Evolutionary conservation across 192 early-diverging fungal genomes (phyloP), one percentile per base, ranked within the genome.

Genomic region (Linderina pennispora): DNA sequence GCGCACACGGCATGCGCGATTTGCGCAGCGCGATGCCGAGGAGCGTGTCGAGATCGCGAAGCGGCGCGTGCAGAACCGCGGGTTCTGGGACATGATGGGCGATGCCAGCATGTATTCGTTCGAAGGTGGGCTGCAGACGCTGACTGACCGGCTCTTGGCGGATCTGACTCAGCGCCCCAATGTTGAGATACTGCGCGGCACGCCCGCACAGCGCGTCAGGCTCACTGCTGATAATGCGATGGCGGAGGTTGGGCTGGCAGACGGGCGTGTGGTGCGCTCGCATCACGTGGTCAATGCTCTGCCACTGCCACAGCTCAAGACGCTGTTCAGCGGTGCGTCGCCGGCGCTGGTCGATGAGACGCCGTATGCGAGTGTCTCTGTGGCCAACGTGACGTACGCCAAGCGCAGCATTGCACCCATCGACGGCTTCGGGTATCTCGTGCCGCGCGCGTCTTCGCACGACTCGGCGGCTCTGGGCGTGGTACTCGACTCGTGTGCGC

Each of bases 341-440:
- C 48, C 66, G 28, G 55, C 79, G 6, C 63, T 84, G 32, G 55
- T 90, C 7, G 49, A 53, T 21, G 25, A 82, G 5, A 91, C 84
- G 25, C 82, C 81, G 9, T 75, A 76, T 16, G 85, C 86, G 4
- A 76, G 78, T 26, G 91, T 98, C 4, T 91, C 82, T 0, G 88
- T 92, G 3, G 88, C 89, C 10, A 96, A 94, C 45, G 59, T 94
- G 9, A 78, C 83, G 0, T 96, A 82, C 42, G 38, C 43, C 45
- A 20, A 60, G 8, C 59, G 54, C 9, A 38, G 63, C 16, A 48
- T 80, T 1, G 67, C 88, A 5, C 71, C 78, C 0, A 74, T 87
- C 9, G 75, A 83, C 35, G 94, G 94, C 1, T 98, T 98, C 70
- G 94, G 94, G 6, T 95, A 87, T 49, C 76, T 98, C 17, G 81